These are phyloP conservation scores for Microcos paniculata DNA, from an alignment of 345 rosid genomes.

Conservation along the genomic window DNA sequence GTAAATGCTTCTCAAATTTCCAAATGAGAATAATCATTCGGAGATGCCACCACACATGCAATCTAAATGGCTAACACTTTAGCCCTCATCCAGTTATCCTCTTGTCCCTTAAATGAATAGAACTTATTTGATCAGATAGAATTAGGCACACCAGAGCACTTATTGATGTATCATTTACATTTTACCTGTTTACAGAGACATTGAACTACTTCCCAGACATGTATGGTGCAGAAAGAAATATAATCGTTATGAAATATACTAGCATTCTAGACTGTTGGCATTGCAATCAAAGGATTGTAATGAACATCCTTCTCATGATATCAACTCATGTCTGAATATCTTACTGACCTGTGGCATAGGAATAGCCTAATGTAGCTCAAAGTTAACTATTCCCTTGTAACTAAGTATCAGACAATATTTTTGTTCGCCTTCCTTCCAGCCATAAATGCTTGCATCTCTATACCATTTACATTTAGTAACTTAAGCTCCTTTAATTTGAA, in stretches of 20 bases:
- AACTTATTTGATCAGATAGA: not conserved
- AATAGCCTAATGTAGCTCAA: not conserved
- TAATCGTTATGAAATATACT: not conserved
- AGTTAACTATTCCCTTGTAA: not conserved
- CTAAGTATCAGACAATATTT: not conserved
- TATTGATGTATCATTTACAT: too few species aligned
- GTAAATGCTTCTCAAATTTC: too few species aligned
- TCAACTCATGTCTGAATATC: not conserved
- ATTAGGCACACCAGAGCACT: not conserved
- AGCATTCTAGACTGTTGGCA: not conserved
- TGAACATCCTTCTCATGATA: not conserved
- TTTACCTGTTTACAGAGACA: not conserved
- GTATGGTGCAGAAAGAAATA: not conserved
- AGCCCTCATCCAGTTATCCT: not conserved
- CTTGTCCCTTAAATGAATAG: not conserved
- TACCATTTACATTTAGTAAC: too few species aligned
- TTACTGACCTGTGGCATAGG: not conserved
- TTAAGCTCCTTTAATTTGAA: too few species aligned
- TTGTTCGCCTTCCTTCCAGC: too few species aligned
- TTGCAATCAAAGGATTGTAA: not conserved
- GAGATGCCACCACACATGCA: not conserved
- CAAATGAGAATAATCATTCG: not conserved
- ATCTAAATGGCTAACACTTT: conserved; percentile 1
- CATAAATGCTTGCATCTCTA: too few species aligned
- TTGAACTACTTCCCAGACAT: not conserved